Evolutionary conservation across 83 land plant species (phyloP).

Genomic region (Larix sibirica): DNA sequence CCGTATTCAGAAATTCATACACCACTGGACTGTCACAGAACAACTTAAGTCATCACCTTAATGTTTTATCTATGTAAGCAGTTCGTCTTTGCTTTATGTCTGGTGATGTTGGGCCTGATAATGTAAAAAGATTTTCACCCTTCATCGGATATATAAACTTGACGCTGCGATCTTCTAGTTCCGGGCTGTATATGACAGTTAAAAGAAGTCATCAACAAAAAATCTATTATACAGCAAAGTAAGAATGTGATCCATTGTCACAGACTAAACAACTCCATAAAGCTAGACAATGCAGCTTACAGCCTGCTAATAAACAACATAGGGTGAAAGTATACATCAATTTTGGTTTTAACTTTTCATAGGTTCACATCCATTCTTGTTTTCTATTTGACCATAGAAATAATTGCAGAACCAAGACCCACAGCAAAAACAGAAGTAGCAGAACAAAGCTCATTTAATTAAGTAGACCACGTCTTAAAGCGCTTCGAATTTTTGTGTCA

Average conservation of each 20-base stretch:
- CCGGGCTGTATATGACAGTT: neutral
- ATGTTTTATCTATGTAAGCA: neutral
- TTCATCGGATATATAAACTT: constrained; percentile 2
- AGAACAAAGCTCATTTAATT: neutral
- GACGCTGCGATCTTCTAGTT: neutral
- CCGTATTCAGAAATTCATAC: neutral
- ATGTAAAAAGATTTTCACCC: neutral
- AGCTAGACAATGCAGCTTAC: neutral
- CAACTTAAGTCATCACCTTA: neutral
- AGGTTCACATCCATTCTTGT: neutral
- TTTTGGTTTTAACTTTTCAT: neutral
- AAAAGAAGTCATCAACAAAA: neutral
- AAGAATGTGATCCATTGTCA: neutral
- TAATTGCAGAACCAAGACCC: neutral
- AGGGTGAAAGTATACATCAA: neutral
- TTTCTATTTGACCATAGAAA: neutral
- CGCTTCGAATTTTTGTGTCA: neutral
- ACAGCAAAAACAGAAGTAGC: neutral
- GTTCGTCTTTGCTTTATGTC: constrained; percentile 12
- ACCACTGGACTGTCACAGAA: neutral
- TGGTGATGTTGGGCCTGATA: constrained; percentile 5
- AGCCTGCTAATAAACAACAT: neutral
- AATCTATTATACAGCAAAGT: neutral
- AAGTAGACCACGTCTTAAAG: neutral
- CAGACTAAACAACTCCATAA: neutral